Base-by-base conservation (phyloP, 108 stramenopile genomes). In the Cylindrotheca closterium region DNA sequence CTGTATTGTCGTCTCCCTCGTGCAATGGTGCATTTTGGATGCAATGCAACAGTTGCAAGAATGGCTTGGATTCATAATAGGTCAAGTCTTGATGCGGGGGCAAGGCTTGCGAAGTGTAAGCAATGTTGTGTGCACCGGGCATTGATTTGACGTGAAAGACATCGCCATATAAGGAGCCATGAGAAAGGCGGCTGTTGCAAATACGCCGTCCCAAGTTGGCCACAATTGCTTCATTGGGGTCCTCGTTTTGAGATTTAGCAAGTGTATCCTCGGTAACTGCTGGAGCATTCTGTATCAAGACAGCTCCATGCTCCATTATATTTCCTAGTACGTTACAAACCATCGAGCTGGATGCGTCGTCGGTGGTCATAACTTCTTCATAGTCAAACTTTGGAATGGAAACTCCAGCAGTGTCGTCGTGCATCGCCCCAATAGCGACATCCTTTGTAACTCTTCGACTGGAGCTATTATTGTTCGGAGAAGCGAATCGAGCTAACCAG, bases 1-100 rank as follows among this genome's bases (percentile, higher is more conserved):
- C 50, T n/a, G n/a, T n/a, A 1, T 84, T 73, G 30, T 52, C 60
- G 10, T 70, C 25, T 12, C 51, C 75, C 2, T 49, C 29, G 33
- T 49, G 17, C 3, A 7, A 19, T 17, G 25, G 17, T 5, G 54
- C 46, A 48, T 72, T 77, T 3, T 58, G 48, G 8, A 78, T 79
- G 55, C 87, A 88, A 67, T 89, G 87, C 54, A 92, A 66, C 25
- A 89, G 63, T 60, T 92, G 91, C 33, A 92, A 55, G 29, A 85
- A 85, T 3, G 91, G 91, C 27, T 80, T 72, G 24, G 83, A 84
- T 78, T 92, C 91, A 57, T 87, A 92, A 59, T 88, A 92, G 15
- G 80, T 77, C 73, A 92, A 67, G 68, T 92, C 91, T 78, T 92
- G 91, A 61, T 92, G 91, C 28, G 82, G 85, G 24, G 71, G 62